Conservation (phyloP, 768 basidiomycete genomes). For the Gloeostereum incarnatum region DNA sequence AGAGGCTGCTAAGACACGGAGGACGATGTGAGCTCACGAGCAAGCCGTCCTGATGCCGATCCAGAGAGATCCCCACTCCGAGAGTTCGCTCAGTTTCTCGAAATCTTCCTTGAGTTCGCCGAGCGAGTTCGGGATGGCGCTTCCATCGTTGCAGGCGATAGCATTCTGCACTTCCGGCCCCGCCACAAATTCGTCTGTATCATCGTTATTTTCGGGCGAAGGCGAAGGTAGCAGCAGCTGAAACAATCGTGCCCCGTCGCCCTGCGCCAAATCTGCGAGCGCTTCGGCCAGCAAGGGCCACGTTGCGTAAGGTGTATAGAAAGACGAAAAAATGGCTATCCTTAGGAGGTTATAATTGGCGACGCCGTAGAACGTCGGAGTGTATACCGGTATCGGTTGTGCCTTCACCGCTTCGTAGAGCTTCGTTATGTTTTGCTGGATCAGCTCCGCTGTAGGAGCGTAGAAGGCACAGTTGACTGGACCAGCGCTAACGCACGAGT, state of each 20-base stretch:
- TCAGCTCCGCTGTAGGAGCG: constrained; percentile 9
- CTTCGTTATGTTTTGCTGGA: constrained; percentile 10
- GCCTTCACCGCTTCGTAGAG: constrained; percentile 9
- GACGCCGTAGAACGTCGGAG: constrained; percentile 12
- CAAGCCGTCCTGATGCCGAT: constrained; percentile 3
- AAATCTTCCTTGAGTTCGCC: no score
- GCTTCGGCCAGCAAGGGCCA: constrained; percentile 11
- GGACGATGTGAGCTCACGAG: constrained; percentile 4
- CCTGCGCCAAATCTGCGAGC: constrained; percentile 15
- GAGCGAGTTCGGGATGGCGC: no score
- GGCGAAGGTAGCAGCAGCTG: constrained; percentile 4
- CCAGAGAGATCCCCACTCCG: constrained; percentile 6
- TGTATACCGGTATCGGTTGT: constrained; percentile 12
- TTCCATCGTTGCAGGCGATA: not conserved
- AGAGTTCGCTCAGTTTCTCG: constrained; percentile 5
- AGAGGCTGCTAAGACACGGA: not conserved
- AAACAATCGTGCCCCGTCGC: constrained; percentile 14
- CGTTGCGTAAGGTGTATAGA: constrained; percentile 15
- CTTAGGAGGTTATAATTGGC: constrained; percentile 14
- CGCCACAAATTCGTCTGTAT: not conserved
- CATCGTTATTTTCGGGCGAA: not conserved
- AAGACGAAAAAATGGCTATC: constrained; percentile 10
- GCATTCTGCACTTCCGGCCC: constrained; percentile 1
- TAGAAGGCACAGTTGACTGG: constrained; percentile 12
- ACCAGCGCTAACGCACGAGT: constrained; percentile 14